These are phyloP conservation scores for Diplotaxis tenuifolia DNA, from an alignment of 345 rosid genomes.

Conservation along the genomic window DNA sequence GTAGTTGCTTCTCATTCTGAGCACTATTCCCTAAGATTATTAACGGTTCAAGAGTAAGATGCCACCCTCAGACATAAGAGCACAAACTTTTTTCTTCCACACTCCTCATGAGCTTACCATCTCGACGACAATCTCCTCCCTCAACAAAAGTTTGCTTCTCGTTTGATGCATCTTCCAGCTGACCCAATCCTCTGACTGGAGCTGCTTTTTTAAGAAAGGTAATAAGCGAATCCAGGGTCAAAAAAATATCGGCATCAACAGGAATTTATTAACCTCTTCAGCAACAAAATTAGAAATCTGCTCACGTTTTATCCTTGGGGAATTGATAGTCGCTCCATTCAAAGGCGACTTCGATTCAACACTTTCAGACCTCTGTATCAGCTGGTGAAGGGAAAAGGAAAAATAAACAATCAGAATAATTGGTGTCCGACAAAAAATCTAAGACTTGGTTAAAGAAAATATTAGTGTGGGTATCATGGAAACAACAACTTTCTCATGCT, in stretches of 20 bases:
- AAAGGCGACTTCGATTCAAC: slow-evolving; percentile 11
- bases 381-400: background rate
- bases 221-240: background rate
- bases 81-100: slow-evolving; percentile 39
- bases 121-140: slow-evolving; percentile 45
- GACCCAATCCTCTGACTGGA: slow-evolving; percentile 40
- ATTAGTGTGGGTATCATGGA: background rate
- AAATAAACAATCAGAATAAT: background rate
- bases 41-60: slow-evolving; percentile 54
- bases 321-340: slow-evolving; percentile 11
- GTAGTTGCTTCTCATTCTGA: slow-evolving; percentile 75
- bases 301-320: slow-evolving; percentile 26
- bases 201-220: slow-evolving; percentile 35
- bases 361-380: slow-evolving; percentile 21
- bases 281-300: background rate
- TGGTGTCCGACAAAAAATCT: background rate
- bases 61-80: slow-evolving; percentile 50
- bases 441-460: background rate
- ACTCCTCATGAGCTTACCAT: slow-evolving; percentile 66
- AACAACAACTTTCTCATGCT: background rate
- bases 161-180: slow-evolving; percentile 41
- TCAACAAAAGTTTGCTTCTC: slow-evolving; percentile 40
- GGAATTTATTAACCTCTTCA: background rate
- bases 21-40: slow-evolving; percentile 74
- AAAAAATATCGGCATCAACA: background rate